Evolutionary conservation across 2,329 filamentous ascomycete genomes (phyloP).

Genomic region (Rhexocercosporidium sp.): DNA sequence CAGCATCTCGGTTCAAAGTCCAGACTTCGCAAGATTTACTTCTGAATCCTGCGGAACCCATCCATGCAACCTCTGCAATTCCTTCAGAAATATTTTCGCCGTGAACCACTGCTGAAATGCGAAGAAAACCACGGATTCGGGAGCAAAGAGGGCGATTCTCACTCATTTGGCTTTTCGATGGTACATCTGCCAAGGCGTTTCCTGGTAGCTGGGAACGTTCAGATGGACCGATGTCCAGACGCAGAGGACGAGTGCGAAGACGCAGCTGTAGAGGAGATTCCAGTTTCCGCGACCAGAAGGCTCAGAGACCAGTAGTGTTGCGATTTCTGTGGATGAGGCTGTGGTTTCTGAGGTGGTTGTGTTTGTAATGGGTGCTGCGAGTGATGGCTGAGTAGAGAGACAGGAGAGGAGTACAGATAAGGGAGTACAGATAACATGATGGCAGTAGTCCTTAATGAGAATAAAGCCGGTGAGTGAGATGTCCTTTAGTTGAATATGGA

Average conservation of each 20-base stretch:
- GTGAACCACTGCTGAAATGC: conserved; percentile 6
- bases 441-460: not conserved
- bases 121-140: not conserved
- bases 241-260: not conserved
- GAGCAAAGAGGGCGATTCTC: not conserved
- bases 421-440: not conserved
- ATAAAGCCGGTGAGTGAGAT: not conserved
- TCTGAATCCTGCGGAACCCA: not conserved
- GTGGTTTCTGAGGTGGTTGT: not conserved
- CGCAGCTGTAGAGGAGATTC: conserved; percentile 7
- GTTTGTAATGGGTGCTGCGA: not conserved
- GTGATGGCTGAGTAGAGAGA: not conserved
- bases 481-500: no score
- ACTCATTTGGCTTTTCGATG: not conserved
- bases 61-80: not conserved
- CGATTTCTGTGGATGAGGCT: not conserved
- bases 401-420: not conserved
- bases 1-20: not conserved
- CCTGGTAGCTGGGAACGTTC: not conserved
- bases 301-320: not conserved
- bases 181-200: not conserved
- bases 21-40: not conserved
- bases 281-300: not conserved
- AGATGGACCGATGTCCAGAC: conserved; percentile 10
- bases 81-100: conserved; percentile 1